Conservation (phyloP, 164 flowering plant species). For the Aristolochia contorta region DNA sequence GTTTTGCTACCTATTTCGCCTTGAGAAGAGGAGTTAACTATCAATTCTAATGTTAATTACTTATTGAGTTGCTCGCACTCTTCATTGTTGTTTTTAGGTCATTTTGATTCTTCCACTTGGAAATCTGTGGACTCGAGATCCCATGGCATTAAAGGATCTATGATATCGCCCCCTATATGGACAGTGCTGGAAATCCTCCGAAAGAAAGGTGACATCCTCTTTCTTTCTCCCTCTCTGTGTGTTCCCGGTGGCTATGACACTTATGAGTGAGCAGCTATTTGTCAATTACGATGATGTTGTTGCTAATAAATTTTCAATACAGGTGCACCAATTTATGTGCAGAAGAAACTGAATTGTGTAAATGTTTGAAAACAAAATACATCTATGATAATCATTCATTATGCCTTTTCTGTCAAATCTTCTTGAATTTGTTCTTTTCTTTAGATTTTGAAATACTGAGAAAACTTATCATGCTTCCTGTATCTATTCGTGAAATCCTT, state of each 20-base stretch:
- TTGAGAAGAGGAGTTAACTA: no score
- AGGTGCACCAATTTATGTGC: background rate
- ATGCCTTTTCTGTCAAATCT: no score
- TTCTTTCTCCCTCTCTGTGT: background rate
- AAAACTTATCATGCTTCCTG: no score
- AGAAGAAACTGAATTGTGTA: no score
- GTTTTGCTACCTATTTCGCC: no score
- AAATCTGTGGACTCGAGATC: conserved; percentile 32
- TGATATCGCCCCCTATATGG: conserved; percentile 37
- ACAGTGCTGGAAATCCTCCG: conserved; percentile 33
- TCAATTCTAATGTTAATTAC: background rate
- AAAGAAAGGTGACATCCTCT: conserved; percentile 21
- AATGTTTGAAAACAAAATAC: background rate
- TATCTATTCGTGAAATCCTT: no score
- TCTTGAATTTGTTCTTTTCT: no score
- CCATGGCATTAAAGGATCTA: conserved; percentile 25
- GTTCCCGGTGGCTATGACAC: background rate
- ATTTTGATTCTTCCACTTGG: conserved; percentile 34
- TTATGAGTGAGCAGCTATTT: background rate
- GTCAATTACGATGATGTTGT: background rate
- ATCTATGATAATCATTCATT: background rate
- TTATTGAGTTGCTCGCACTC: background rate
- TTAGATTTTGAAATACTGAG: no score
- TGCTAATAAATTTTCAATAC: background rate
- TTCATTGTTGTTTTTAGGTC: conserved; percentile 7